phyloP scores from a whole-genome alignment of 805 yeast genomes.

The Metschnikowia sp. region DNA sequence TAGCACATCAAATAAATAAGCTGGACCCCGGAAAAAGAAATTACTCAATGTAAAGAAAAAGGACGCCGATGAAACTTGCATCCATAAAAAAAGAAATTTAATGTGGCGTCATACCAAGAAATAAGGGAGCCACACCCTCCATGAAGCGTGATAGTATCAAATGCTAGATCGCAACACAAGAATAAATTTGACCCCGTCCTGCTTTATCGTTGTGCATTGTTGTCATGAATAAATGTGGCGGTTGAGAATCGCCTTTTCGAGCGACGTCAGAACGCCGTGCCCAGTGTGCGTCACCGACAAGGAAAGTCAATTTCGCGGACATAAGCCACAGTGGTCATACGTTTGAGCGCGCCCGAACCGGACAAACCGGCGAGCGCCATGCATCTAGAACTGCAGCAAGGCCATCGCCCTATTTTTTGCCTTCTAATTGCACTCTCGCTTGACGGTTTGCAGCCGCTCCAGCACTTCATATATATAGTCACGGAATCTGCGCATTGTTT shows the following conservation, averaged over 20 bases:
- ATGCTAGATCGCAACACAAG: not conserved
- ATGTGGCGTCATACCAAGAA: not conserved
- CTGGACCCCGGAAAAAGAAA: conserved; percentile 2
- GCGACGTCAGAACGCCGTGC: conserved; percentile 9
- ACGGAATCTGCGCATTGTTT: no score
- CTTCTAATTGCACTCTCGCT: not conserved
- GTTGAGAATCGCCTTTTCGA: conserved; percentile 3
- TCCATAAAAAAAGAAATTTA: not conserved
- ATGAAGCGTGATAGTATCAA: not conserved
- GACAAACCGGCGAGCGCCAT: not conserved
- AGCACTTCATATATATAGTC: conserved; percentile 1
- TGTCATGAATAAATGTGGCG: not conserved
- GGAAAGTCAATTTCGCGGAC: conserved; percentile 1
- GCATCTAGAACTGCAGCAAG: conserved; percentile 1
- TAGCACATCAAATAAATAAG: not conserved
- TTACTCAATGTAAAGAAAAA: not conserved
- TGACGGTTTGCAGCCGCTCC: conserved; percentile 9
- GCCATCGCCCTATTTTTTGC: not conserved
- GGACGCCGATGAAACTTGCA: no score
- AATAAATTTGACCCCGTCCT: not conserved
- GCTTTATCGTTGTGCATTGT: conserved; percentile 2
- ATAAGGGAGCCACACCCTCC: not conserved
- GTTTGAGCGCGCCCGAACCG: not conserved
- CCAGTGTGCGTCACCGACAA: not conserved
- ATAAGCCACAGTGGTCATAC: conserved; percentile 4